Conservation (phyloP, 345 rosid genomes). For the Luvunga scandens region DNA sequence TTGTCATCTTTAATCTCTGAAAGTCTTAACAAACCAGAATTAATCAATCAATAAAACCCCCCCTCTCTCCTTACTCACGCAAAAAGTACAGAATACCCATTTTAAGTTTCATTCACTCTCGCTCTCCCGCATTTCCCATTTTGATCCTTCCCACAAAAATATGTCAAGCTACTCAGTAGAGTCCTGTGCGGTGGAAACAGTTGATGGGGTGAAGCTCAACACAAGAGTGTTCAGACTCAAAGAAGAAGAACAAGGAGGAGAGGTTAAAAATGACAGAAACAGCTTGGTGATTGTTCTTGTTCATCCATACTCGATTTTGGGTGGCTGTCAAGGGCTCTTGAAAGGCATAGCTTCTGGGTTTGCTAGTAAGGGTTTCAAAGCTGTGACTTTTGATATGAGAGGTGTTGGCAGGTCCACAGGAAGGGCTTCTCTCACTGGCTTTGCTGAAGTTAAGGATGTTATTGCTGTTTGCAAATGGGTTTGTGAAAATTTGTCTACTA, state of each 20-base stretch:
- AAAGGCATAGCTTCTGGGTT: slow-evolving; percentile 71
- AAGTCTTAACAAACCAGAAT: background rate
- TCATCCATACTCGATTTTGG: slow-evolving; percentile 82
- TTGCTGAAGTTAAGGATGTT: slow-evolving; percentile 81
- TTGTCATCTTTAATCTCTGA: background rate
- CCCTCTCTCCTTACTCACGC: background rate
- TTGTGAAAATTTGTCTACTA: slow-evolving; percentile 37
- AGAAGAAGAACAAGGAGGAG: slow-evolving; percentile 26
- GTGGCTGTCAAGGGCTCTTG: slow-evolving; percentile 77
- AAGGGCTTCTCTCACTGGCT: slow-evolving; percentile 80
- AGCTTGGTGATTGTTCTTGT: slow-evolving; percentile 67
- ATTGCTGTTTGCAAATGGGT: slow-evolving; percentile 81
- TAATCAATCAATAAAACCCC: background rate
- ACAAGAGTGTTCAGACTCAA: slow-evolving; percentile 61
- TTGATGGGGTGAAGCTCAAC: slow-evolving; percentile 51
- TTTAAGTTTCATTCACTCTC: too few relatives aligned
- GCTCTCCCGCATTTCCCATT: background rate
- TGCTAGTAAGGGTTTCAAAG: slow-evolving; percentile 51
- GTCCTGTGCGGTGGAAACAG: slow-evolving; percentile 51
- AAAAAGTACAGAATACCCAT: background rate
- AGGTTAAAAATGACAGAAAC: slow-evolving; percentile 17
- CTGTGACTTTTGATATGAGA: slow-evolving; percentile 91
- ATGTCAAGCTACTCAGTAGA: slow-evolving; percentile 48
- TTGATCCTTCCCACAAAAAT: background rate
- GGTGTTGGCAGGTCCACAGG: slow-evolving; percentile 90